Conservation (phyloP, 1,139 yeast species). For the Schwanniomyces etchellsii region DNA sequence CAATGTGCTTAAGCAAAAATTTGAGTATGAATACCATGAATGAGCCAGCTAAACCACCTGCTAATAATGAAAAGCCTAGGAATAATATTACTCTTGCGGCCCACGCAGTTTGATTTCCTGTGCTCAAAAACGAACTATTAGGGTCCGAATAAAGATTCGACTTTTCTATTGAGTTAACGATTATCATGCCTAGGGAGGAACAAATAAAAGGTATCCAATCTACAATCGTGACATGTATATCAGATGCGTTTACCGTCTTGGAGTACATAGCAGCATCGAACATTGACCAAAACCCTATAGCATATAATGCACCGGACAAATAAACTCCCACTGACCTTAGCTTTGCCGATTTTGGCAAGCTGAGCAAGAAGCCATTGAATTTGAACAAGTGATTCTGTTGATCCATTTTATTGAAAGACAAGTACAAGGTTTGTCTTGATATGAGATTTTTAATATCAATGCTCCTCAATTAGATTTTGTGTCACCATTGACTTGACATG, state of each 20-base stretch:
- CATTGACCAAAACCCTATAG: conserved; percentile 86
- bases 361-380: conserved; percentile 43
- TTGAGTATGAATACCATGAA: conserved; percentile 82
- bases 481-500: not conserved
- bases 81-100: conserved; percentile 88
- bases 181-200: conserved; percentile 84
- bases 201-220: conserved; percentile 96
- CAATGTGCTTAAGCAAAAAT: conserved; percentile 70
- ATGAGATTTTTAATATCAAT: too few species aligned
- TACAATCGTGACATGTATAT: conserved; percentile 79
- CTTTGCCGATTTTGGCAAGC: conserved; percentile 63
- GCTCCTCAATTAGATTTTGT: conserved; percentile 1
- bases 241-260: conserved; percentile 77
- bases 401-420: conserved; percentile 21
- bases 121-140: conserved; percentile 47
- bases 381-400: conserved; percentile 39
- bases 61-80: conserved; percentile 85
- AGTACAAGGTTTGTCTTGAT: not conserved
- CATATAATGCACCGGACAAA: conserved; percentile 69
- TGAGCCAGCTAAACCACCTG: conserved; percentile 93
- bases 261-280: conserved; percentile 86
- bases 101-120: conserved; percentile 65
- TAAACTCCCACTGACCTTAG: conserved; percentile 74
- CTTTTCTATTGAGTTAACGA: conserved; percentile 89
- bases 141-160: conserved; percentile 59